Percentiles rank a stretch among this genome's conserved stretches.
Evolutionary conservation across 2,329 filamentous ascomycete genomes (phyloP).

Genomic region (Talaromyces sp.): DNA sequence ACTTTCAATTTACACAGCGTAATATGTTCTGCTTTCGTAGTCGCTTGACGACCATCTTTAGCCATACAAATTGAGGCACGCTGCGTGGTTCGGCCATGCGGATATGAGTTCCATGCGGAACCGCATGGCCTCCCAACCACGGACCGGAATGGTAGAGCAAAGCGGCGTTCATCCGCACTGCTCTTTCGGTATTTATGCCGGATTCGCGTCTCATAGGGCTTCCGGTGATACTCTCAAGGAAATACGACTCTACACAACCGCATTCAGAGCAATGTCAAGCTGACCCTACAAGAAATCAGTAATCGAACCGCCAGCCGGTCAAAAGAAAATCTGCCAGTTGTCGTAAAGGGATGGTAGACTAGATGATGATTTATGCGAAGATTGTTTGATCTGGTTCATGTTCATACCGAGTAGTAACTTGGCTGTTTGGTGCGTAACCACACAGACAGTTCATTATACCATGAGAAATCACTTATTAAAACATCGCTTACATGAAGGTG

Average conservation of each 20-base stretch:
- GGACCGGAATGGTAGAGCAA: background rate
- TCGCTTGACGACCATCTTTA: background rate
- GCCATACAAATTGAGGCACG: background rate
- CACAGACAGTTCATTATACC: background rate
- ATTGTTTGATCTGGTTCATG: background rate
- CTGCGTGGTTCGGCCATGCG: constrained; percentile 10
- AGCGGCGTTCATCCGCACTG: background rate
- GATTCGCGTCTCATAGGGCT: background rate
- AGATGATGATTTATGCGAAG: background rate
- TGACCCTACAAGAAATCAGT: background rate
- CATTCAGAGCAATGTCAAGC: background rate
- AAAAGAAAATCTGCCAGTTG: background rate
- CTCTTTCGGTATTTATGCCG: background rate
- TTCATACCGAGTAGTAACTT: background rate
- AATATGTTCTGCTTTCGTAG: too few relatives aligned
- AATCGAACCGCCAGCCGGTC: constrained; percentile 1
- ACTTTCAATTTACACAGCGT: too few relatives aligned
- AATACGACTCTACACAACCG: background rate
- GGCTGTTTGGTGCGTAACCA: background rate
- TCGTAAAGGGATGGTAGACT: background rate
- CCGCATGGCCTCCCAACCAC: constrained; percentile 6
- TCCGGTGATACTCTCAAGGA: background rate
- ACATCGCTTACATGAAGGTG: too few relatives aligned
- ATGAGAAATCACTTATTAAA: too few relatives aligned
- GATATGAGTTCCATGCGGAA: constrained; percentile 11